phyloP scores from a whole-genome alignment of 2,329 filamentous ascomycete species.

The Ophiobolus disseminans region DNA sequence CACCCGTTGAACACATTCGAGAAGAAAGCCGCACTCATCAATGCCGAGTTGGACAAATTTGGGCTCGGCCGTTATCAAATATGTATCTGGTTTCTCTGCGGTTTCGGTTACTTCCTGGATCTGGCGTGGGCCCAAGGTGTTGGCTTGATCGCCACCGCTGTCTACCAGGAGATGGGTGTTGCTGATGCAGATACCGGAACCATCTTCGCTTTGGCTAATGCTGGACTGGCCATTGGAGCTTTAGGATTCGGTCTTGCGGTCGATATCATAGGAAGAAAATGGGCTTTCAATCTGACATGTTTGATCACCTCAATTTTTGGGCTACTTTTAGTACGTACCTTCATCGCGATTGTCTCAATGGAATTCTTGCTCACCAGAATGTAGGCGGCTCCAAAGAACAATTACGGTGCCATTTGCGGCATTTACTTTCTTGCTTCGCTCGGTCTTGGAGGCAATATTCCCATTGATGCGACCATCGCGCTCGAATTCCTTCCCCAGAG shows the following conservation, averaged over 20 bases:
- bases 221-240: conserved; percentile 38
- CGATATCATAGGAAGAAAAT: conserved; percentile 39
- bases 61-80: conserved; percentile 38
- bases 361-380: conserved; percentile 4
- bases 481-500: conserved; percentile 37
- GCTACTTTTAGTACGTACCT: conserved; percentile 28
- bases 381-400: conserved; percentile 39
- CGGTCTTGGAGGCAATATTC: conserved; percentile 37
- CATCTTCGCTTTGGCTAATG: conserved; percentile 37
- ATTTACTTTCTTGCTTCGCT: conserved; percentile 38
- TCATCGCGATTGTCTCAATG: no score
- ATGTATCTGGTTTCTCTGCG: conserved; percentile 43
- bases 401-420: conserved; percentile 37
- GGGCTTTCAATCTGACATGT: conserved; percentile 36
- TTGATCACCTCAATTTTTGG: conserved; percentile 38
- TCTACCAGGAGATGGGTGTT: conserved; percentile 42
- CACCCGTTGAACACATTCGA: conserved; percentile 36
- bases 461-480: conserved; percentile 36
- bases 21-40: conserved; percentile 42
- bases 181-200: conserved; percentile 26
- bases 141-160: conserved; percentile 32
- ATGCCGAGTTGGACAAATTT: conserved; percentile 40
- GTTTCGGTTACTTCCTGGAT: conserved; percentile 41
- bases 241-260: conserved; percentile 34
- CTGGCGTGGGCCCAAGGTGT: conserved; percentile 42